These are phyloP conservation scores for Aspergillus versicolor DNA, from an alignment of 2,329 filamentous ascomycete species.

Conservation along the genomic window DNA sequence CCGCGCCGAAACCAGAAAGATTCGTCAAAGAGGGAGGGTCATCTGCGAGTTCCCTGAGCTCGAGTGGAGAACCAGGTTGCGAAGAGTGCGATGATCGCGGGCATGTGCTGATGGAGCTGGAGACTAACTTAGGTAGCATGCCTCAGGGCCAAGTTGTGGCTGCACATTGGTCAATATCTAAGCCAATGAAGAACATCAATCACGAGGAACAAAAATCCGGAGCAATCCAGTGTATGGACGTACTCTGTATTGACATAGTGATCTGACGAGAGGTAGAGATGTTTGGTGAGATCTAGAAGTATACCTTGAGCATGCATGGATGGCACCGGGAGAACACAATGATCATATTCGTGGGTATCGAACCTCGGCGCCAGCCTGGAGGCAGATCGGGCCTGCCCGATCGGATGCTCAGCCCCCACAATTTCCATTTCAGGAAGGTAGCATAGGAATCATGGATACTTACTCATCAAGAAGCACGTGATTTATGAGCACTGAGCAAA, in stretches of 20 bases:
- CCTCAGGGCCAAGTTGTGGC: not conserved
- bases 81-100: not conserved
- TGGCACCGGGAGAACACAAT: too few relatives aligned
- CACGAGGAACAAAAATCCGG: not conserved
- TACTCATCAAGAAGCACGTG: not conserved
- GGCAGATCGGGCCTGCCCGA: not conserved
- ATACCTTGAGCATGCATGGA: not conserved
- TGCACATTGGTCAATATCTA: not conserved
- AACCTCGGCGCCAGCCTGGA: not conserved
- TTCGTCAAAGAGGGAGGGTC: not conserved
- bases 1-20: conserved; percentile 6
- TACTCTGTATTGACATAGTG: too few relatives aligned
- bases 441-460: too few relatives aligned
- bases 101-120: not conserved
- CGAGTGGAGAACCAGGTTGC: not conserved
- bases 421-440: not conserved
- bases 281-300: not conserved
- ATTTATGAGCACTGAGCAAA: not conserved
- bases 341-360: too few relatives aligned
- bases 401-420: not conserved
- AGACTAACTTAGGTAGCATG: not conserved
- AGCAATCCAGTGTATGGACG: not conserved
- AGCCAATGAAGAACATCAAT: not conserved
- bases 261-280: not conserved
- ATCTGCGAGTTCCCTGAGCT: conserved; percentile 1